Base-by-base conservation (phyloP, 108 stramenopile species). In the Parietichytrium sp. region DNA sequence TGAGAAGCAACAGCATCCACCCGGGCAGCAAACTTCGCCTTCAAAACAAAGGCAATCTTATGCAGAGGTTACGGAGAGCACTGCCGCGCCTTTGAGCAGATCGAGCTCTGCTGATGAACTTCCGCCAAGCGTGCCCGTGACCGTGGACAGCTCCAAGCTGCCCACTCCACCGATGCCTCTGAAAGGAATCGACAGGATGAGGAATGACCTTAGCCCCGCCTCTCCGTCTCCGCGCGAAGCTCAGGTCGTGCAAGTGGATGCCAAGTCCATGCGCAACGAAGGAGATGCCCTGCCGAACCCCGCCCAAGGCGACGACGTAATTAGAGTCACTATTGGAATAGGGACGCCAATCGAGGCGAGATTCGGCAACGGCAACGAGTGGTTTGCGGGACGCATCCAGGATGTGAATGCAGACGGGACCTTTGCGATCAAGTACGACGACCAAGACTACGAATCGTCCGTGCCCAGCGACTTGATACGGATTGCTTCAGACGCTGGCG, bases 381-480 rank as follows among this genome's bases (percentile, higher is more conserved):
- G 61, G 61, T 72, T 10, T 2, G 38, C 15, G 23, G 61, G 61
- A 7, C 36, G 45, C 15, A 72, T 72, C 3, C 61, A 72, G 8
- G 61, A 72, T 7, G 20, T 72, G 0, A 72, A 72, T 20, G n/a
- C 36, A 23, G 61, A 72, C 42, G 42, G 61, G 20, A 72, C 61
- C 3, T 45, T 72, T 16, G 61, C 61, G 13, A 72, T 72, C 61
- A 72, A 72, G 61, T 72, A 72, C 20, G 6, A 33, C 20, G 61
- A 72, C 25, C 61, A 72, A 8, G 38, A 45, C 42, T 72, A 18
- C 45, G 61, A 72, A 72, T n/a, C 61, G 16, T 42, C 38, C 15
- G 61, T 72, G 8, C 36, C 38, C 20, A 2, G 3, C 10, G 61
- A 72, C 1, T 10, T 72, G 38, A 72, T 72, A n/a, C 61, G 61